phyloP scores from a whole-genome alignment of 1,284 basidiomycete species.

The Trichosporon inkin region DNA sequence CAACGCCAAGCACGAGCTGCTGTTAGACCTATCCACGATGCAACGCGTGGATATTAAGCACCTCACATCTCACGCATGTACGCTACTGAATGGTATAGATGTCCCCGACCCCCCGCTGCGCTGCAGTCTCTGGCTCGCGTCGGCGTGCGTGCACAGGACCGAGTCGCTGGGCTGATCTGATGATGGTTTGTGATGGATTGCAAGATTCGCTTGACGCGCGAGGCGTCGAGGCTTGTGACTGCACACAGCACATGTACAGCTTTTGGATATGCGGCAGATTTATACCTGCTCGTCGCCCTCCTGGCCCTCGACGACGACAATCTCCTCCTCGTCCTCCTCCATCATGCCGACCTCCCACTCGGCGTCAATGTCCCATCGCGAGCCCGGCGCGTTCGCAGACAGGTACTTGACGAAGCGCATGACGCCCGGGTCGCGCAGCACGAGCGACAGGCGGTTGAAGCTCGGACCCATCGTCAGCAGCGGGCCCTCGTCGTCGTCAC shows the following conservation, averaged over 20 bases:
- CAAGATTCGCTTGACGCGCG: neutral
- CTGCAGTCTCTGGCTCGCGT: neutral
- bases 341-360: constrained; percentile 72
- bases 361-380: constrained; percentile 82
- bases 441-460: constrained; percentile 85
- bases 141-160: neutral
- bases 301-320: constrained; percentile 19
- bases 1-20: neutral
- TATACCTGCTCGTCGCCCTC: constrained; percentile 22
- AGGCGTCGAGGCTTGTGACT: neutral
- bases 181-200: neutral
- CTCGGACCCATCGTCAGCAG: constrained; percentile 83
- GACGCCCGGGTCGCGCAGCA: constrained; percentile 86
- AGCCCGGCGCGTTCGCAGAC: constrained; percentile 76
- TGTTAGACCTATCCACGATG: neutral
- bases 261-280: neutral
- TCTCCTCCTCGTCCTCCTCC: constrained; percentile 50
- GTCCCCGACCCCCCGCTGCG: neutral
- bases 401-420: constrained; percentile 93
- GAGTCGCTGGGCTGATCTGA: neutral
- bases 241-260: neutral
- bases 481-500: constrained; percentile 68
- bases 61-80: neutral
- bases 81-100: constrained; percentile 2
- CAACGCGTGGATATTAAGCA: neutral